Evolutionary conservation across 2,329 filamentous ascomycete genomes (phyloP), one percentile per base, ranked within the genome.

Genomic region (Scedosporium apiospermum): DNA sequence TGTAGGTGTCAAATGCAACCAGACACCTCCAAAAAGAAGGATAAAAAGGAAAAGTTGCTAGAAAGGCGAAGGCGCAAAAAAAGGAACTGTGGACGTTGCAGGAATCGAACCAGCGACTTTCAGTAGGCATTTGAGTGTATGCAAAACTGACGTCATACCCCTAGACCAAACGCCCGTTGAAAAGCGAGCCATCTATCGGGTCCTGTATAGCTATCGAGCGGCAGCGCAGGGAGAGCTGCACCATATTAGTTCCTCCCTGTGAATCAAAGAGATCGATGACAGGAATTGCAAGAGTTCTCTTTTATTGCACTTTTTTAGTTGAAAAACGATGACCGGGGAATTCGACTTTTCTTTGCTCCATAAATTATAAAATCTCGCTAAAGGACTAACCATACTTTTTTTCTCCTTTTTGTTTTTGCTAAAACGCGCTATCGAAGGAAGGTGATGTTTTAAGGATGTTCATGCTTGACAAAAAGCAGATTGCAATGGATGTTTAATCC

Each of bases 101-200:
- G 49, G 60, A 62, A 62, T 62, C 60, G 60, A 62, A 62, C 60
- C 49, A 57, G 60, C 49, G 60, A 62, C 60, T 58, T 62, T 62
- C 60, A 62, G 60, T 62, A 62, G 30, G 60, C 49, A 55, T 49
- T 46, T n/a, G 12, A 46, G 30, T 18, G 34, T 57, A 62, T 62
- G 60, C 60, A 62, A 62, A 62, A 62, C 60, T 62, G 60, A 62
- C 60, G 60, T 62, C 60, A 62, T 62, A 62, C 60, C 60, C 60
- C 60, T 62, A 62, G 60, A 62, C 60, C 60, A 62, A 62, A 62
- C 60, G 60, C 60, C 60, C 60, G 60, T 42, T 62, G 46, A n/a
- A 16, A 53, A 61, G 41, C 21, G 18, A 18, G 6, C 16, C 5
- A 7, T 23, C 7, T 55, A 55, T 55, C 7, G 23, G 7, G 9